Conservation (phyloP, 1,284 basidiomycete species). For the Amylostereum areolatum region DNA sequence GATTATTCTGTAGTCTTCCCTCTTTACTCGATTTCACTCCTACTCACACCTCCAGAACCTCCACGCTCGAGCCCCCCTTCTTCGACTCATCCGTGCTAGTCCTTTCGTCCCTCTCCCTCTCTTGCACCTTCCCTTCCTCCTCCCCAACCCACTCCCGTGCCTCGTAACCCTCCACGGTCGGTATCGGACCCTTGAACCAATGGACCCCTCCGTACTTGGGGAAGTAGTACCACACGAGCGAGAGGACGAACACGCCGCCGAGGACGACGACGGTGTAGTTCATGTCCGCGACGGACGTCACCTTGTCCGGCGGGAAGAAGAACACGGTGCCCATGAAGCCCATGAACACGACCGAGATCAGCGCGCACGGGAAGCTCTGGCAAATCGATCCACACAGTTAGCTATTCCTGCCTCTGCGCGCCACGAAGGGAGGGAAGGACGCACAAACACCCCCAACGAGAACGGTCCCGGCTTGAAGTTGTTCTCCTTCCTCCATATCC, state of each 20-base stretch:
- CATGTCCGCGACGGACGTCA: conserved; percentile 44
- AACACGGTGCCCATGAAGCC: conserved; percentile 53
- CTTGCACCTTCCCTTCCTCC: background rate
- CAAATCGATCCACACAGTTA: background rate
- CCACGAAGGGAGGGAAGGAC: conserved; percentile 19
- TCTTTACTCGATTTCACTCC: too few relatives aligned
- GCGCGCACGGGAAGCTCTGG: conserved; percentile 49
- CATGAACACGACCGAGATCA: conserved; percentile 55
- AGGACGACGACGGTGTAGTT: conserved; percentile 65
- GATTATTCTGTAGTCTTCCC: too few relatives aligned
- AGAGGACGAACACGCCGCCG: conserved; percentile 47
- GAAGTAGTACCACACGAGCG: conserved; percentile 57
- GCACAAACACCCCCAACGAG: conserved; percentile 50
- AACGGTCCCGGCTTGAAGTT: conserved; percentile 64
- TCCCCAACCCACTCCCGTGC: conserved; percentile 5
- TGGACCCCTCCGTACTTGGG: conserved; percentile 62
- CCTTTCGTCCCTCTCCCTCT: too few relatives aligned
- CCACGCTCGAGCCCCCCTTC: too few relatives aligned
- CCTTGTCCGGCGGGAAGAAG: conserved; percentile 54
- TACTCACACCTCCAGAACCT: too few relatives aligned
- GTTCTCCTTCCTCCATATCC: conserved; percentile 31
- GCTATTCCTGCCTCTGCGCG: conserved; percentile 4
- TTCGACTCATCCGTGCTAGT: too few relatives aligned
- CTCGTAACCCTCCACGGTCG: conserved; percentile 25
- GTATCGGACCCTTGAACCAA: conserved; percentile 62